These are phyloP conservation scores for Zelonia costaricensis DNA, from an alignment of 208 protist genomes.

Conservation along the genomic window DNA sequence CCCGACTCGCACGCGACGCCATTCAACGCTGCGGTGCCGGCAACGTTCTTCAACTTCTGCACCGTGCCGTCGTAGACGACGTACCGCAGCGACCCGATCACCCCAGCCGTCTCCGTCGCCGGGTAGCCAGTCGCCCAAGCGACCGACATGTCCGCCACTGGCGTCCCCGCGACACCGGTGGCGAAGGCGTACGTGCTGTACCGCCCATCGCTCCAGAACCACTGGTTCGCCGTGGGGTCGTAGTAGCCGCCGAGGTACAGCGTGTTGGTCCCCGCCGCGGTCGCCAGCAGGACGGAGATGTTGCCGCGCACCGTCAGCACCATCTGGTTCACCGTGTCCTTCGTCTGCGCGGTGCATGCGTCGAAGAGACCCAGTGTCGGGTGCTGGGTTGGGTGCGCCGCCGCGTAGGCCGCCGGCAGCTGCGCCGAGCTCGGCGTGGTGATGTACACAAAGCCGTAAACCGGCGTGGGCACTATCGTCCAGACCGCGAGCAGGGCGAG, in stretches of 20 bases:
- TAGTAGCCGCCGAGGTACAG: constrained; percentile 4
- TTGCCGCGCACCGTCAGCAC: constrained; percentile 6
- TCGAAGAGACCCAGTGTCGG: background rate
- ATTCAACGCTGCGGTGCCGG: constrained; percentile 2
- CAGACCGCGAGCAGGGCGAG: background rate
- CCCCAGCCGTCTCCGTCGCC: background rate
- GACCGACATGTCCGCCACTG: background rate
- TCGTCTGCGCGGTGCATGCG: background rate
- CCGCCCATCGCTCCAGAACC: background rate
- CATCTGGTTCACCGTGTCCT: background rate
- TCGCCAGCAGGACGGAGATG: background rate
- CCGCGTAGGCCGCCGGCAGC: constrained; percentile 1
- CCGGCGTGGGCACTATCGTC: background rate
- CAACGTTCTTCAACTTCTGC: constrained; percentile 12
- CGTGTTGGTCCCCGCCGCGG: background rate
- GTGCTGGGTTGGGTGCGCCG: background rate
- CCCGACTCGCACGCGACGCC: constrained; percentile 11
- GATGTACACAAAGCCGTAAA: background rate
- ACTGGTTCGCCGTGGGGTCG: background rate
- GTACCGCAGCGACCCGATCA: constrained; percentile 6
- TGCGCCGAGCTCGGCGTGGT: background rate
- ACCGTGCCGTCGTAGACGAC: constrained; percentile 8
- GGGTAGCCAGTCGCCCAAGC: constrained; percentile 13
- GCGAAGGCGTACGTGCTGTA: background rate
- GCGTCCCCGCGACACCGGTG: background rate